These are phyloP conservation scores for Flaveria bidentis DNA, from an alignment of 129 eudicot genomes.

Conservation along the genomic window DNA sequence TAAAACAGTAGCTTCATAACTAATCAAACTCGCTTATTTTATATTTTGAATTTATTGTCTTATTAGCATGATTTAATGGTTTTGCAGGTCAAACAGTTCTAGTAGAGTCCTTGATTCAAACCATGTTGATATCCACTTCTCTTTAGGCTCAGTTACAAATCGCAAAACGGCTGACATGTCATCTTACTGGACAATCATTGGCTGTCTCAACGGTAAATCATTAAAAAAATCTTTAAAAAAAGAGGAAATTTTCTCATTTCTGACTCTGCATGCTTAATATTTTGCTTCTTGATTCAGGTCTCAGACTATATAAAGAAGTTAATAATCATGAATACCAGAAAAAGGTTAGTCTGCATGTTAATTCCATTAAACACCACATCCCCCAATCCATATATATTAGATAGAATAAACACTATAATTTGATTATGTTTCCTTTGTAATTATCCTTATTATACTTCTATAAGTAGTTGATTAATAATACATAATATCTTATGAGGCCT, in stretches of 20 bases:
- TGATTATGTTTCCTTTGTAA: too few relatives aligned
- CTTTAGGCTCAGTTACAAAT: constrained; percentile 48
- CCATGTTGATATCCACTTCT: constrained; percentile 44
- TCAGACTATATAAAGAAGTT: constrained; percentile 65
- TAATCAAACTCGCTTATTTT: neutral
- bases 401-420: too few relatives aligned
- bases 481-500: too few relatives aligned
- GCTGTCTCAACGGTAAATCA: constrained; percentile 60
- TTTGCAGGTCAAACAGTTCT: constrained; percentile 46
- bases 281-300: constrained; percentile 43
- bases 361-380: too few relatives aligned
- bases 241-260: neutral
- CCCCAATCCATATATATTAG: too few relatives aligned
- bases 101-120: constrained; percentile 25
- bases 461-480: too few relatives aligned
- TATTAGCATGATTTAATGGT: constrained; percentile 6
- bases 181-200: constrained; percentile 79
- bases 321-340: constrained; percentile 41
- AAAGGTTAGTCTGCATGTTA: constrained; percentile 43
- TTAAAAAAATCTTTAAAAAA: neutral
- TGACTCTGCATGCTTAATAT: constrained; percentile 11
- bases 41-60: neutral
- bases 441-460: too few relatives aligned
- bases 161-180: constrained; percentile 54
- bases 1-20: neutral